These are phyloP conservation scores for Homolaphlyctis polyrhiza DNA, from an alignment of 371 early-diverging fungal species.

Conservation along the genomic window DNA sequence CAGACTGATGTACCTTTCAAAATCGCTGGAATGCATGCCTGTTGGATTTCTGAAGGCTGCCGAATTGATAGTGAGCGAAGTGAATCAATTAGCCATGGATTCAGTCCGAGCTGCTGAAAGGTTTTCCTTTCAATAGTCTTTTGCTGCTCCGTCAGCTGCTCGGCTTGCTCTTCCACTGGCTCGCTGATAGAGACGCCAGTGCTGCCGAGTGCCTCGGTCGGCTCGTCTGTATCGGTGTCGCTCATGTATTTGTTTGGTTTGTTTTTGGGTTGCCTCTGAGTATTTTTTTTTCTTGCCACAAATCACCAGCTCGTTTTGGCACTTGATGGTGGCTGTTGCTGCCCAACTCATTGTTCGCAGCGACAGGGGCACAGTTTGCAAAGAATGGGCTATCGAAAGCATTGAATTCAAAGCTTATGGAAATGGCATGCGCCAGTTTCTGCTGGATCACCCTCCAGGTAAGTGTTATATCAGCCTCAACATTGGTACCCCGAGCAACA, in stretches of 20 bases:
- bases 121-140: conserved; percentile 1
- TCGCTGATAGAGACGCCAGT: no score
- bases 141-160: background rate
- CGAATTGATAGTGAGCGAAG: conserved; percentile 74
- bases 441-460: conserved; percentile 3
- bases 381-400: no score
- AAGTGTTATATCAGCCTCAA: background rate
- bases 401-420: background rate
- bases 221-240: no score
- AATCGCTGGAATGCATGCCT: conserved; percentile 36
- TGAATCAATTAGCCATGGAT: conserved; percentile 75
- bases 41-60: conserved; percentile 92
- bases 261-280: no score
- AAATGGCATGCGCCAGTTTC: conserved; percentile 4
- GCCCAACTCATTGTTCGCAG: no score
- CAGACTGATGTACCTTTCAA: conserved; percentile 31
- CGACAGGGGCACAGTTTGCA: no score
- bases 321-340: no score
- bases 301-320: no score
- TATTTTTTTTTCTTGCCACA: no score
- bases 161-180: background rate
- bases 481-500: background rate
- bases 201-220: no score
- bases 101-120: conserved; percentile 41
- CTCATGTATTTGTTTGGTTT: no score